Percentiles rank a stretch among this genome's conserved stretches.
These are phyloP conservation scores for Cytospora paraplurivora DNA, from an alignment of 2,329 filamentous ascomycete species.

Conservation along the genomic window DNA sequence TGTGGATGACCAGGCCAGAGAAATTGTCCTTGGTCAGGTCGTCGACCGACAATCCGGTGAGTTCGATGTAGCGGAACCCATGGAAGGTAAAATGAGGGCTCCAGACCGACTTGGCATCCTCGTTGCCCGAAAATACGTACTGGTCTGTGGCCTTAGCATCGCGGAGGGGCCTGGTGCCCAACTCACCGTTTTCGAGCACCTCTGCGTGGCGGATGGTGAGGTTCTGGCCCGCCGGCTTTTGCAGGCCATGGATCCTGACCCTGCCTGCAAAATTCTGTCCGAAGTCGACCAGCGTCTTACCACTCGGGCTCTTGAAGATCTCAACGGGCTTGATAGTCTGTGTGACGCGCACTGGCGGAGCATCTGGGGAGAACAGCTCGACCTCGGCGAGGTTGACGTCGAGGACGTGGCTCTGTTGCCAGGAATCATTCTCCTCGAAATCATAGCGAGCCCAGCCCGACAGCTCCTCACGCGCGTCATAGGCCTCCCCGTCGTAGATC, in stretches of 20 bases:
- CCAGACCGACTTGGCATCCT: constrained; percentile 35
- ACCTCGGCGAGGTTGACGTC: constrained; percentile 26
- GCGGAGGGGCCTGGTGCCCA: constrained; percentile 46
- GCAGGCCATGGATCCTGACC: constrained; percentile 43
- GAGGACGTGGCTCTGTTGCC: constrained; percentile 27
- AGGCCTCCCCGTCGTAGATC: constrained; percentile 39
- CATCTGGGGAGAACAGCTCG: constrained; percentile 37
- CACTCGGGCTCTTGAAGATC: constrained; percentile 32
- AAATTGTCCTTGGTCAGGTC: constrained; percentile 29
- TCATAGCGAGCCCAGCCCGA: constrained; percentile 24
- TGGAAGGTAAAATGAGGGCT: constrained; percentile 55
- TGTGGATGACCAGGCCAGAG: constrained; percentile 46
- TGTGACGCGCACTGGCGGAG: constrained; percentile 37
- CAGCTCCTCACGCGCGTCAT: constrained; percentile 36
- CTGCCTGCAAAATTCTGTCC: constrained; percentile 61
- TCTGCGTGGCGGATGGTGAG: constrained; percentile 56
- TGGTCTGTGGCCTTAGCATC: constrained; percentile 46
- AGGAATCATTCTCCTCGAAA: background rate
- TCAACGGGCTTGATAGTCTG: constrained; percentile 31
- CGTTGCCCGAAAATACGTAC: constrained; percentile 36
- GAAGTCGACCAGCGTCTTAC: constrained; percentile 56
- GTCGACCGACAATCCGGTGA: constrained; percentile 45
- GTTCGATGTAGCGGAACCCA: constrained; percentile 54
- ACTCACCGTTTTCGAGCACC: constrained; percentile 53
- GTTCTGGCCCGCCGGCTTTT: constrained; percentile 41